Evolutionary conservation across 2,329 filamentous ascomycete species (phyloP), one percentile per base, ranked within the genome.

Genomic region (Fusarium anthophilum): DNA sequence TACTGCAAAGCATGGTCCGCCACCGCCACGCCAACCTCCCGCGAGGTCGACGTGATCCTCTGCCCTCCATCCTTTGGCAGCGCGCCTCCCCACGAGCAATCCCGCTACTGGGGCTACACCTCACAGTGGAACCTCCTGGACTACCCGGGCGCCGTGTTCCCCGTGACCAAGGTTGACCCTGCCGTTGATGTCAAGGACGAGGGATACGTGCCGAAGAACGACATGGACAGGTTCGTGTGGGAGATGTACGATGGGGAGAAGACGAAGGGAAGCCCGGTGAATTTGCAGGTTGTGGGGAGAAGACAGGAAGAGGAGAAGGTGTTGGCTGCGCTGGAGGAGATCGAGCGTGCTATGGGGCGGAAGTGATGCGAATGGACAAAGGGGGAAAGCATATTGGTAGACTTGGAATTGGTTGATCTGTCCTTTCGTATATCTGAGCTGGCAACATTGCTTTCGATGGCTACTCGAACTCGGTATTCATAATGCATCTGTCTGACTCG

Each of bases 91-190:
- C 80, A 89, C 74, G 81, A 81, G 8, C 74, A 80, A 18, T 81
- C 78, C 10, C 79, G 79, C 77, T 91, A 78, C 84, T 93, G 91
- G 90, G 87, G 87, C 5, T 94, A 93, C 74, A 92, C 90, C 0
- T 83, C 87, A 2, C 87, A 91, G 69, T 93, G 91, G 90, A 94
- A 93, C 78, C 76, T 93, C 45, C 85, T 93, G 3, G 91, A 93
- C 79, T 92, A 92, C 79, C 90, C 91, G 1, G 87, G 85, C 15
- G 80, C 88, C 4, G 85, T 90, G 0, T 92, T 93, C 77, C 91
- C 91, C 0, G 88, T 88, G 2, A 80, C 78, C 5, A 78, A 66
- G 3, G 80, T 80, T 5, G 76, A 79, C 50, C 75, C 77, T 1
- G 28, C 50, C 11, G 77, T 75, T 47, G 80, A 81, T 28, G 32